These are phyloP conservation scores for Suhomyces atakaporum DNA, from an alignment of 1,139 yeast species.

Conservation along the genomic window DNA sequence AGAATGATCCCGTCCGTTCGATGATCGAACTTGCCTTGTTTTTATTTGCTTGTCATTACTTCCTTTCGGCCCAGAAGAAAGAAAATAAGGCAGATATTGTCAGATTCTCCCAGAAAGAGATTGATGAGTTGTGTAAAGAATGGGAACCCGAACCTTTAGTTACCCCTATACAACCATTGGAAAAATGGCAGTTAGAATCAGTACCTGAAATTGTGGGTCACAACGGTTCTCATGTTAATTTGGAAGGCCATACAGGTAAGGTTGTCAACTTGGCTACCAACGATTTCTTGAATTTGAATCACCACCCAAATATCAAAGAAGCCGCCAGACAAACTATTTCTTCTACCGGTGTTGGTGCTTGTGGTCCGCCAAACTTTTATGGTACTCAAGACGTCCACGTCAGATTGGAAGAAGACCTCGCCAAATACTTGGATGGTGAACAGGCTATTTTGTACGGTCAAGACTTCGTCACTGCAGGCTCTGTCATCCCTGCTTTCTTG, in stretches of 20 bases:
- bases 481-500: slow-evolving; percentile 94
- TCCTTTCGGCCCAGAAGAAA: slow-evolving; percentile 78
- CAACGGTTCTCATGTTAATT: slow-evolving; percentile 51
- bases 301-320: slow-evolving; percentile 47
- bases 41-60: slow-evolving; percentile 84
- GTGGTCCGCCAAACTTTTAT: slow-evolving; percentile 98
- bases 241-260: slow-evolving; percentile 24
- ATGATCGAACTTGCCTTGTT: slow-evolving; percentile 75
- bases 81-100: slow-evolving; percentile 75
- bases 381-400: slow-evolving; percentile 95
- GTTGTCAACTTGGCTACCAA: slow-evolving; percentile 65
- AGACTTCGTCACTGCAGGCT: slow-evolving; percentile 86
- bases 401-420: slow-evolving; percentile 72
- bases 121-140: slow-evolving; percentile 81
- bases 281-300: slow-evolving; percentile 63
- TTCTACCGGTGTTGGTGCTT: slow-evolving; percentile 91
- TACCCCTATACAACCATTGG: slow-evolving; percentile 50
- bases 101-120: slow-evolving; percentile 62
- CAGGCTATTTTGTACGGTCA: slow-evolving; percentile 88
- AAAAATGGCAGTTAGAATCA: slow-evolving; percentile 61
- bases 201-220: slow-evolving; percentile 66
- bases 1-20: slow-evolving; percentile 91
- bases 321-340: slow-evolving; percentile 62
- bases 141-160: slow-evolving; percentile 92
- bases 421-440: slow-evolving; percentile 74